A percentile compares a stretch with the other conserved stretches of the same genome.
Conservation (phyloP, 2,329 filamentous ascomycete species). For the Lasiodiplodia gonubiensis region DNA sequence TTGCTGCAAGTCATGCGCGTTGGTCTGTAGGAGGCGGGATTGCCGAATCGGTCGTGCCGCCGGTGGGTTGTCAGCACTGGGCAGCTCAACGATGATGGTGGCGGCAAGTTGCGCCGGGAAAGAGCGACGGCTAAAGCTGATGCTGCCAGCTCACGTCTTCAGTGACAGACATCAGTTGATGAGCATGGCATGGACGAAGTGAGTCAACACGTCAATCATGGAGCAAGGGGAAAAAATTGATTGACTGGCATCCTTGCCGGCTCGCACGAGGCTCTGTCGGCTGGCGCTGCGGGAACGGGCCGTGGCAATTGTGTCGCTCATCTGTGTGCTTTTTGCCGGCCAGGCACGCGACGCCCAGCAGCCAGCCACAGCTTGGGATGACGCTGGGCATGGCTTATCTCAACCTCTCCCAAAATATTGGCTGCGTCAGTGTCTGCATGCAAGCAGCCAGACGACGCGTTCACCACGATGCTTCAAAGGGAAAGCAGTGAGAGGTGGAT, state of each 20-base stretch:
- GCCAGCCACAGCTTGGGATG: background rate
- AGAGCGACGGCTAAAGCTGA: background rate
- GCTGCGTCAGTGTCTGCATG: background rate
- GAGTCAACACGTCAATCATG: background rate
- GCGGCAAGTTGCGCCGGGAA: background rate
- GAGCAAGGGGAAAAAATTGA: background rate
- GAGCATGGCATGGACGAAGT: background rate
- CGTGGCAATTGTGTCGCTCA: conserved; percentile 7
- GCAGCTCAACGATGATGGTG: background rate
- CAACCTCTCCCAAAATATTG: background rate
- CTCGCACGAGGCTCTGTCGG: background rate
- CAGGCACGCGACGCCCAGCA: conserved; percentile 6
- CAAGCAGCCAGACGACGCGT: background rate
- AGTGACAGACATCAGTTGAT: background rate
- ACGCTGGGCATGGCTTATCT: conserved; percentile 13
- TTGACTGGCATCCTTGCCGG: background rate
- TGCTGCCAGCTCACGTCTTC: background rate
- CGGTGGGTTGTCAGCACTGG: background rate
- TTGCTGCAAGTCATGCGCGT: background rate
- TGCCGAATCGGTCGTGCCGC: conserved; percentile 2
- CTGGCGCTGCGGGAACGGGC: conserved; percentile 9
- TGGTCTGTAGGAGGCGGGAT: background rate
- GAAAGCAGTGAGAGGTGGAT: background rate
- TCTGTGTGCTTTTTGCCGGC: background rate
- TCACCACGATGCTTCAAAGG: background rate